A percentile compares a stretch with the other conserved stretches of the same genome.
Conservation (phyloP, 2,329 filamentous ascomycete genomes). For the Simplicillium sp. region DNA sequence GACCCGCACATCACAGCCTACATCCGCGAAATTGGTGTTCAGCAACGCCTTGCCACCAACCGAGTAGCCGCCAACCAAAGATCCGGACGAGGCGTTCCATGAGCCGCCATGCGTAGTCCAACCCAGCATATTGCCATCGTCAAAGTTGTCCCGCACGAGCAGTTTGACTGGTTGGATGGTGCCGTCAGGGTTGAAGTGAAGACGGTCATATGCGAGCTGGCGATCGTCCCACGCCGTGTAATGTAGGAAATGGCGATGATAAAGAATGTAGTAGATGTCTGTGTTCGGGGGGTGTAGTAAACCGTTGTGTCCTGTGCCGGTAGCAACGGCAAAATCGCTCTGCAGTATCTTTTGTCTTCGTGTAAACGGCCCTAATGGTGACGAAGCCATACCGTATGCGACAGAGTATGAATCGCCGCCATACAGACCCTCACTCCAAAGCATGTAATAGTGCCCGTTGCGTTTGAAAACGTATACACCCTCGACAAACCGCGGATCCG, state of each 20-base stretch:
- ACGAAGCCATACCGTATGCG: conserved; percentile 32
- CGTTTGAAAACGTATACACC: conserved; percentile 33
- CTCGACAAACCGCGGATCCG: conserved; percentile 24
- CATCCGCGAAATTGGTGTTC: conserved; percentile 21
- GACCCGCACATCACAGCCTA: conserved; percentile 20
- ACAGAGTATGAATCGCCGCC: conserved; percentile 34
- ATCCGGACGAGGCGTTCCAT: conserved; percentile 8
- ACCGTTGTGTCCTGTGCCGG: conserved; percentile 33
- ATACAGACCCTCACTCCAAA: conserved; percentile 39
- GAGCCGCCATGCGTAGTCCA: conserved; percentile 20
- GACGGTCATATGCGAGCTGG: conserved; percentile 36
- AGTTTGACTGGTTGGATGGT: conserved; percentile 32
- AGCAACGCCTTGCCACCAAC: conserved; percentile 17
- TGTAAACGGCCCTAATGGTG: conserved; percentile 29
- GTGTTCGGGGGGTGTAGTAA: conserved; percentile 33
- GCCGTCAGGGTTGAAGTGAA: conserved; percentile 34
- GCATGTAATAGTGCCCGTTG: conserved; percentile 32
- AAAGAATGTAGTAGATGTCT: conserved; percentile 37
- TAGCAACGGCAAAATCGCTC: conserved; percentile 29
- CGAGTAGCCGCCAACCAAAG: conserved; percentile 12
- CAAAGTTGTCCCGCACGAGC: conserved; percentile 32
- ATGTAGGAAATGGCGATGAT: conserved; percentile 32
- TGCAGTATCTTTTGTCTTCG: conserved; percentile 28
- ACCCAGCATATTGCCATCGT: conserved; percentile 25
- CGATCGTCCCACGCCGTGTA: conserved; percentile 35